These are phyloP conservation scores for Macroventuria anomochaeta DNA, from an alignment of 2,329 filamentous ascomycete species.

Conservation along the genomic window DNA sequence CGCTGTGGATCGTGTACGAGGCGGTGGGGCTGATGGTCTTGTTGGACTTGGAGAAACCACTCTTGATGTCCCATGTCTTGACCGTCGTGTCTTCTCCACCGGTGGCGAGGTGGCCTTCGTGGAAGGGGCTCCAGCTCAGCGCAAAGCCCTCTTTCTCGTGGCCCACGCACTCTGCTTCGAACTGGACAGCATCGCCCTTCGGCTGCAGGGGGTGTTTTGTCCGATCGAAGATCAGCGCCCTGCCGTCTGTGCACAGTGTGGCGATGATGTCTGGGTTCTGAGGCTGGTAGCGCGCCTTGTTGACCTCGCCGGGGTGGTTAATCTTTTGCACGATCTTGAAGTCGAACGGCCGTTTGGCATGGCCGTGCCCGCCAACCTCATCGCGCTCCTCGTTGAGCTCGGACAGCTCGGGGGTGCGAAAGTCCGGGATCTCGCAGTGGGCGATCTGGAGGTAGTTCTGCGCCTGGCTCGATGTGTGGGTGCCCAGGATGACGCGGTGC, in stretches of 20 bases:
- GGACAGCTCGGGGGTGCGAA: conserved; percentile 71
- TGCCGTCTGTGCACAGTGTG: conserved; percentile 86
- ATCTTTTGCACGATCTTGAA: conserved; percentile 96
- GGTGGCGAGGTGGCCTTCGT: conserved; percentile 80
- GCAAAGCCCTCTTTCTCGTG: conserved; percentile 92
- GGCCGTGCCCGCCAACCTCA: conserved; percentile 92
- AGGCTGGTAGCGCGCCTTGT: conserved; percentile 97
- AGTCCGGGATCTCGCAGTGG: conserved; percentile 89
- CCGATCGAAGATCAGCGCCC: conserved; percentile 91
- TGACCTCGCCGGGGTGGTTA: conserved; percentile 94
- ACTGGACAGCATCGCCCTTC: conserved; percentile 67
- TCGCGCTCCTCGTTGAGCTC: conserved; percentile 92
- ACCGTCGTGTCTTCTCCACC: conserved; percentile 94
- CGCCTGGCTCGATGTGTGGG: conserved; percentile 85
- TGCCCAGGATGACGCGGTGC: conserved; percentile 90
- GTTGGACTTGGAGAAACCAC: conserved; percentile 72
- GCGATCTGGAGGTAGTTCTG: conserved; percentile 95
- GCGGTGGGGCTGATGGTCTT: conserved; percentile 73
- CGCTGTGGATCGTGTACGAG: conserved; percentile 84
- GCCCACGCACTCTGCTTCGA: conserved; percentile 83
- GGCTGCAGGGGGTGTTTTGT: conserved; percentile 88
- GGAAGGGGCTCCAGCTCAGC: conserved; percentile 88
- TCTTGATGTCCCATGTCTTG: conserved; percentile 84
- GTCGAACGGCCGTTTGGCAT: conserved; percentile 76
- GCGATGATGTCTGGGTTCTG: conserved; percentile 97